Evolutionary conservation across 1,284 basidiomycete genomes (phyloP).

Genomic region (Fomitopsis betulina): DNA sequence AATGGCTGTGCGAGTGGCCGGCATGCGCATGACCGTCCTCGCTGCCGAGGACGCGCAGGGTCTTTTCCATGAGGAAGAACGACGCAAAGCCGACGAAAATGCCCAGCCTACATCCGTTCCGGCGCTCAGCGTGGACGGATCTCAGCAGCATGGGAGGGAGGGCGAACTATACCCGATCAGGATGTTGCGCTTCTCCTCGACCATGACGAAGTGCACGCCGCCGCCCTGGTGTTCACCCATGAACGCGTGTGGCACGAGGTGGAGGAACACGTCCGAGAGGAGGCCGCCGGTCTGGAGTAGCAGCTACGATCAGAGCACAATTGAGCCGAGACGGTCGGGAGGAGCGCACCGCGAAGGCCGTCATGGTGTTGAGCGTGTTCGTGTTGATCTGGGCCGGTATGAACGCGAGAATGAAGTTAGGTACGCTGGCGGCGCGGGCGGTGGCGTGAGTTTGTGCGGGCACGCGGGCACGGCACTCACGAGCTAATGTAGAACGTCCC

Average conservation of each 20-base stretch:
- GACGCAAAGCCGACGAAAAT: constrained; percentile 83
- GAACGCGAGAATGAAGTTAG: constrained; percentile 88
- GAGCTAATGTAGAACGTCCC: constrained; percentile 94
- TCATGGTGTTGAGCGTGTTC: constrained; percentile 87
- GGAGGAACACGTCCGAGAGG: constrained; percentile 86
- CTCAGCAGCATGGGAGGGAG: neutral
- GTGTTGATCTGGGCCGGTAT: constrained; percentile 82
- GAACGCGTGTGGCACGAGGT: constrained; percentile 86
- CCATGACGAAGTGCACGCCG: constrained; percentile 69
- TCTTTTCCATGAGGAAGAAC: constrained; percentile 90
- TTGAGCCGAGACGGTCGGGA: constrained; percentile 4
- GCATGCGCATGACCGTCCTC: constrained; percentile 35
- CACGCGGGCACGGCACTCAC: constrained; percentile 39
- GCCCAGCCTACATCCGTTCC: constrained; percentile 46
- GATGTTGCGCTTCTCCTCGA: constrained; percentile 88
- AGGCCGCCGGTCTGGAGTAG: constrained; percentile 73
- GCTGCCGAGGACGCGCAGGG: constrained; percentile 73
- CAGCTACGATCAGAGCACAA: neutral
- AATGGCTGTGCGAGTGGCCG: too few relatives aligned
- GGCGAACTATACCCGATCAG: constrained; percentile 62
- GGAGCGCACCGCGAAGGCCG: constrained; percentile 65
- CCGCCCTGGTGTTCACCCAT: constrained; percentile 78
- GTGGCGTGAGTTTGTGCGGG: neutral
- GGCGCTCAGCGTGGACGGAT: neutral
- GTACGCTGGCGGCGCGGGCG: constrained; percentile 48